phyloP scores from a whole-genome alignment of 345 rosid genomes.

The Iberis pinnata region DNA sequence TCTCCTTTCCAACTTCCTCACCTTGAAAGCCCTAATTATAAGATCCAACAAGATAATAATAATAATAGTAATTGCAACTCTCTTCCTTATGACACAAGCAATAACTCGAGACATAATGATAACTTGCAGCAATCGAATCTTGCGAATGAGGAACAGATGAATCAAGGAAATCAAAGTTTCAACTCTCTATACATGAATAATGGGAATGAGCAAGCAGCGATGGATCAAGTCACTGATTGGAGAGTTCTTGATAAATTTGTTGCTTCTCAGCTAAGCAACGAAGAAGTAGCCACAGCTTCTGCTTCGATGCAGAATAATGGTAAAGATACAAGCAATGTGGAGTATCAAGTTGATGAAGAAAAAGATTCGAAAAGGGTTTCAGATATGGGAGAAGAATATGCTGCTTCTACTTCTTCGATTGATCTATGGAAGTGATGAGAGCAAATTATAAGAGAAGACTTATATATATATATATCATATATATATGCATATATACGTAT shows the following conservation, averaged over 20 bases:
- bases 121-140: constrained; percentile 53
- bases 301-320: constrained; percentile 24
- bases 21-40: constrained; percentile 74
- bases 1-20: constrained; percentile 71
- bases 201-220: constrained; percentile 47
- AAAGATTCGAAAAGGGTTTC: constrained; percentile 43
- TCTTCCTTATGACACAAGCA: constrained; percentile 43
- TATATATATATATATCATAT: too few relatives aligned
- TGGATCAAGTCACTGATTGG: constrained; percentile 88
- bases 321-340: constrained; percentile 22
- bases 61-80: constrained; percentile 42
- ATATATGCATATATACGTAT: constrained; percentile 23
- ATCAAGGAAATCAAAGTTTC: constrained; percentile 43
- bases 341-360: constrained; percentile 38
- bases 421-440: constrained; percentile 67
- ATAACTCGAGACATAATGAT: constrained; percentile 34
- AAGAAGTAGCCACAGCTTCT: constrained; percentile 39
- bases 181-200: constrained; percentile 39
- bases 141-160: constrained; percentile 49
- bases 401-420: neutral
- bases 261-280: constrained; percentile 92
- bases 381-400: constrained; percentile 45
- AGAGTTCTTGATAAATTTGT: constrained; percentile 92
- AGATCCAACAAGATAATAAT: constrained; percentile 49
- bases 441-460: constrained; percentile 17